Evolutionary conservation across 1,284 basidiomycete species (phyloP).

Genomic region (Neonothopanus nambi): DNA sequence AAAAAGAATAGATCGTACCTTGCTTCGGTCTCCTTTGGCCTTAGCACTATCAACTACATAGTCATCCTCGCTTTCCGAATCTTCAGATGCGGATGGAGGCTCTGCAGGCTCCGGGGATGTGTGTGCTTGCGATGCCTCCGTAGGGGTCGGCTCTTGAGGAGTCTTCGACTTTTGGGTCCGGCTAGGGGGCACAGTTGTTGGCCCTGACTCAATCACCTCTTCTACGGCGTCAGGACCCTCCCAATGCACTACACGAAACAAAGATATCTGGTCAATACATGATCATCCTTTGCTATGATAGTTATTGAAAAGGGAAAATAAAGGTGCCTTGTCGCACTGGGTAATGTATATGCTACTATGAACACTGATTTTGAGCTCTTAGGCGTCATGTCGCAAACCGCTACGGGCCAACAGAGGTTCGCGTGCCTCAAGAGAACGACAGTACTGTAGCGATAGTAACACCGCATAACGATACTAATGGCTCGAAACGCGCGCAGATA

Average conservation of each 20-base stretch:
- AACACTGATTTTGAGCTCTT: too few relatives aligned
- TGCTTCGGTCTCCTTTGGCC: constrained; percentile 33
- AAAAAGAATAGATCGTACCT: constrained; percentile 40
- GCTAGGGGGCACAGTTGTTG: constrained; percentile 15
- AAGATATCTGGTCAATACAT: constrained; percentile 15
- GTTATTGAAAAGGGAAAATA: background rate
- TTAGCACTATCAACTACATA: constrained; percentile 44
- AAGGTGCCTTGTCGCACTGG: constrained; percentile 6
- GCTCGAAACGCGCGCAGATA: background rate
- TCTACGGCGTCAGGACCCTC: constrained; percentile 62
- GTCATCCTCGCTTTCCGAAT: constrained; percentile 64
- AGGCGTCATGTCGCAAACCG: too few relatives aligned
- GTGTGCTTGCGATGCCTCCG: constrained; percentile 23
- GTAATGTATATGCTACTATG: background rate
- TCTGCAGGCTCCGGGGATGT: constrained; percentile 23
- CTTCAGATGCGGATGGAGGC: constrained; percentile 48
- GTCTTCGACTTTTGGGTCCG: constrained; percentile 25
- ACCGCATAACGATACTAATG: background rate
- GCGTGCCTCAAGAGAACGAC: too few relatives aligned
- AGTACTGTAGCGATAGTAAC: background rate
- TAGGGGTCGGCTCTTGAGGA: constrained; percentile 17
- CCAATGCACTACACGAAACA: constrained; percentile 58
- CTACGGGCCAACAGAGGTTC: too few relatives aligned
- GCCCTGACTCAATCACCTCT: constrained; percentile 29
- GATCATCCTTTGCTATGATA: background rate